A percentile compares a stretch with the other conserved stretches of the same genome.
These are phyloP conservation scores for Castanospermum australe DNA, from an alignment of 306 rosid genomes.

Conservation along the genomic window DNA sequence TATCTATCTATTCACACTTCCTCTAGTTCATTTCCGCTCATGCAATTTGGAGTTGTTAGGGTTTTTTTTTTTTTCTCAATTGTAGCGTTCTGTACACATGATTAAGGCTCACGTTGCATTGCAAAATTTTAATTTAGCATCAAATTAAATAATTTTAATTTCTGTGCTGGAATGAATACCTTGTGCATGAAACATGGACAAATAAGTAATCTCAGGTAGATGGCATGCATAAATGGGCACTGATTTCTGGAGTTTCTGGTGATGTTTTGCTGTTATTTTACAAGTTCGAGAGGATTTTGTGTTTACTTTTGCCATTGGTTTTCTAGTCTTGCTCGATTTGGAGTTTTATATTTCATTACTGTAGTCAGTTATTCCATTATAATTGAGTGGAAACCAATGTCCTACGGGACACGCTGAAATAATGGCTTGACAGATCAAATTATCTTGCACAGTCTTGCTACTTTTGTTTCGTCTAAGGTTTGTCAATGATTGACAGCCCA, in stretches of 20 bases:
- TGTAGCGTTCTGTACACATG: not conserved
- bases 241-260: not conserved
- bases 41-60: not conserved
- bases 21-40: not conserved
- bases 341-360: too few relatives aligned
- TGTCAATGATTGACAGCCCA: too few relatives aligned
- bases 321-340: not conserved
- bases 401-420: too few relatives aligned
- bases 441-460: too few relatives aligned
- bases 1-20: conserved; percentile 8
- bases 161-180: too few relatives aligned
- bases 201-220: too few relatives aligned
- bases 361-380: not conserved
- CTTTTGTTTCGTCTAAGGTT: too few relatives aligned
- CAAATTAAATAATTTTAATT: too few relatives aligned
- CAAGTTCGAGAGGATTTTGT: not conserved
- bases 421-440: too few relatives aligned
- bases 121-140: not conserved
- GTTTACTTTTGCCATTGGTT: not conserved
- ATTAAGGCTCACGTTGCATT: not conserved
- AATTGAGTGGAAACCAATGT: too few relatives aligned
- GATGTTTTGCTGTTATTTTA: too few relatives aligned
- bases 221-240: not conserved
- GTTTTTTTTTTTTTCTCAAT: not conserved
- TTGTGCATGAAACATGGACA: too few relatives aligned